Evolutionary conservation across 371 early-diverging fungal genomes (phyloP), one percentile per base, ranked within the genome.

Genomic region (Nosema granulosis): DNA sequence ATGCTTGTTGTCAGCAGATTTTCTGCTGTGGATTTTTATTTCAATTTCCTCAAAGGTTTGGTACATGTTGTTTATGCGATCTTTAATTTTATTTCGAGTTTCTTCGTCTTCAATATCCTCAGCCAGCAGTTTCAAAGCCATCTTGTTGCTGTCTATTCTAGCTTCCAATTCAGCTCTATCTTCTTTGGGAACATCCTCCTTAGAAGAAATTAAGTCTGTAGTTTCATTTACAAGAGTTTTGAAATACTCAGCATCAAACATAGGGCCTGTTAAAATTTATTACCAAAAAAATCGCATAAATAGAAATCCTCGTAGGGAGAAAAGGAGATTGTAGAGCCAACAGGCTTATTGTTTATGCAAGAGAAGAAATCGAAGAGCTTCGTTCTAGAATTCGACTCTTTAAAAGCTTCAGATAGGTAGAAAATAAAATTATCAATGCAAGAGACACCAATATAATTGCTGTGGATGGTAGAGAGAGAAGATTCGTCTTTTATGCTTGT

Each of bases 401-500:
- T n/a, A n/a, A n/a, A n/a, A n/a, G n/a, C n/a, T n/a, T n/a, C n/a
- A 38, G 28, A 56, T 34, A 74, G 58, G 32, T 56, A 66, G 29
- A 67, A 70, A 29, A 63, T 12, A 68, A 80, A 71, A 29, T 75
- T 58, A 54, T 80, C 80, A 12, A 62, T 43, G 1, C 28, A 56
- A 43, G 29, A 28, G 31, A 72, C 35, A 13, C 75, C 75, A 13
- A 80, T 32, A 12, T 31, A 6, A 29, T 52, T 31, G 43, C 24
- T 61, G 13, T 38, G n/a, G 37, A 31, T 35, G 34, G 68, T 29
- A 29, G 82, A 82, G 52, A 75, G 69, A 11, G 79, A 76, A 51
- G 77, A 73, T 77, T 84, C 80, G 43, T 69, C 70, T 31, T 24
- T 63, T 22, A 62, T 31, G 62, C 78, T 77, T 0, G 82, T 84